Evolutionary conservation across 805 yeast species (phyloP), one percentile per base, ranked within the genome.

Genomic region (Candida taoyuanica): DNA sequence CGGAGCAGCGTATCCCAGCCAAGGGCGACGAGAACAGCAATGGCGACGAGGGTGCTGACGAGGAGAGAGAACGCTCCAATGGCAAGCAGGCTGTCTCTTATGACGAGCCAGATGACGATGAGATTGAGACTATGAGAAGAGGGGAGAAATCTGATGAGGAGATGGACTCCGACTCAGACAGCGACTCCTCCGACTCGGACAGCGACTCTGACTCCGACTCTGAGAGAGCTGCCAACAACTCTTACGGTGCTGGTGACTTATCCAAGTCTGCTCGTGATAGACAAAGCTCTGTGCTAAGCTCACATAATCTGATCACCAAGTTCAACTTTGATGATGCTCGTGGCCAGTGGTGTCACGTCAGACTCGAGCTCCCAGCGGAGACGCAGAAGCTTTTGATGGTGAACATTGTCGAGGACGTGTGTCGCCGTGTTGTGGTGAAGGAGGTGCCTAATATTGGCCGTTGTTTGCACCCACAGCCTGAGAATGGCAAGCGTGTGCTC

Each of bases 351-450:
- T 89, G 98, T 70, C 85, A 84, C 61, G 86, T 94, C 63, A 81
- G 78, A 59, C 62, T 93, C 40, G 89, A 85, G 56, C 73, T 88
- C 50, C 78, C 86, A 33, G 87, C 93, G 19, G 85, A 81, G 29
- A 81, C 94, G 19, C 91, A 88, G 67, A 93, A 93, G 71, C 69
- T 93, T 60, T 77, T 93, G 70, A 91, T 93, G 98, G 96, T 93
- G 39, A 93, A 93, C 68, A 81, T 93, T 56, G 79, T 93, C 41
- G 99, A 94, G 67, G 89, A 83, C 39, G 78, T 91, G 40, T 89
- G 97, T 62, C 83, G 87, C 52, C 74, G 74, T 48, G 85, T 87
- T 38, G 96, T 93, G 47, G 96, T 93, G 15, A 82, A 97, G 55
- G 96, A 94, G 65, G 81, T 89, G 49, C 83, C 93, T 39, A 70